These are phyloP conservation scores for Kluyveromyces marxianus DNA, from an alignment of 1,139 yeast species.

Conservation along the genomic window DNA sequence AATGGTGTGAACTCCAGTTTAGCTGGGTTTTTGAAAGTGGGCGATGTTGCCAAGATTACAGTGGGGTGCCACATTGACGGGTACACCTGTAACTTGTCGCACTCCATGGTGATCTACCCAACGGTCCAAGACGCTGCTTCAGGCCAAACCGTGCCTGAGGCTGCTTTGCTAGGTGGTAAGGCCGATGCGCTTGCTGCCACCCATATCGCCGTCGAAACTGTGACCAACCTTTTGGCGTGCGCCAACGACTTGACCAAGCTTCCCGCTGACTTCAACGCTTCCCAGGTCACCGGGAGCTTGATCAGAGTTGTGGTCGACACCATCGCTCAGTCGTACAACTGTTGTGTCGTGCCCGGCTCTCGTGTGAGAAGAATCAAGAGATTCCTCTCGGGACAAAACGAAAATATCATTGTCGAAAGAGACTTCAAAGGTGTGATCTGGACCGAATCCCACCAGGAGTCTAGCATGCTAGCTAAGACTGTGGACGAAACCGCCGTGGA, in stretches of 20 bases:
- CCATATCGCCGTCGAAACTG: conserved; percentile 80
- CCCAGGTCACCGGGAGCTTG: conserved; percentile 52
- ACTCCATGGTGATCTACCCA: conserved; percentile 78
- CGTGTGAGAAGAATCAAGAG: conserved; percentile 86
- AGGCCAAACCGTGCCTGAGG: conserved; percentile 41
- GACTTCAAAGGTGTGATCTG: conserved; percentile 91
- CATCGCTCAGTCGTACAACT: conserved; percentile 71
- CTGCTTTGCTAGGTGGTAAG: conserved; percentile 73
- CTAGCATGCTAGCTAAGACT: conserved; percentile 40
- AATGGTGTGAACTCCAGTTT: conserved; percentile 21
- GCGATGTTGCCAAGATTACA: conserved; percentile 78
- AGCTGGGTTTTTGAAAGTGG: conserved; percentile 50
- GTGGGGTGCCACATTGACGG: conserved; percentile 94
- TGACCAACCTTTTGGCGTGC: conserved; percentile 66
- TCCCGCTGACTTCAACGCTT: conserved; percentile 34
- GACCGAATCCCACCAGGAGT: conserved; percentile 80
- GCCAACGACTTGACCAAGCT: conserved; percentile 67
- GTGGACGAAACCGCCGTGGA: conserved; percentile 36
- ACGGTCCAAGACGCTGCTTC: conserved; percentile 37
- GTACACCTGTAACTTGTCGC: conserved; percentile 79
- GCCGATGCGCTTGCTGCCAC: conserved; percentile 91
- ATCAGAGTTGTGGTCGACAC: conserved; percentile 73
- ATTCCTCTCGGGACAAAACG: conserved; percentile 92
- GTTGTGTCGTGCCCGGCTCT: conserved; percentile 85
- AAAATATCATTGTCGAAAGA: conserved; percentile 81